A percentile compares a stretch with the other conserved stretches of the same genome.
These are phyloP conservation scores for Eucalyptus rudis DNA, from an alignment of 345 rosid genomes.

Conservation along the genomic window DNA sequence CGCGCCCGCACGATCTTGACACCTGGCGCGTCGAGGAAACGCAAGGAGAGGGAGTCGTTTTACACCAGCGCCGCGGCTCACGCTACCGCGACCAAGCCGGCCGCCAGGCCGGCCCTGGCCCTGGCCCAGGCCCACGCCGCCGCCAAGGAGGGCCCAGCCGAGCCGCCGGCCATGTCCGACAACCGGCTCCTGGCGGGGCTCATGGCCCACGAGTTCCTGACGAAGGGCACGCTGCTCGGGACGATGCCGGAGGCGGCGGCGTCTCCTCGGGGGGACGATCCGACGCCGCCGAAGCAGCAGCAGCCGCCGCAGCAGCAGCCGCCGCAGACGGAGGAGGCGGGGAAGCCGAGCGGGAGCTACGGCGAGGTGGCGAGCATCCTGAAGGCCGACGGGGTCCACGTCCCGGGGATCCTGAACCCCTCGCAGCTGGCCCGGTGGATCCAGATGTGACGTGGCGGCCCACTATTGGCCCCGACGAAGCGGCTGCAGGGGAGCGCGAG, in stretches of 20 bases:
- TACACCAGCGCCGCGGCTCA: not conserved
- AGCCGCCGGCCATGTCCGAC: conserved; percentile 14
- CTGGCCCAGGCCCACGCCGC: not conserved
- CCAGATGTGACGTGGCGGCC: conserved; percentile 20
- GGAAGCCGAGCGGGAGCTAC: conserved; percentile 14
- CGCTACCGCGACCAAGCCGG: not conserved
- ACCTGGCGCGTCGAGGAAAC: conserved; percentile 29
- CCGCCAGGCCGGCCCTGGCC: not conserved
- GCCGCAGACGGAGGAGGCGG: not conserved
- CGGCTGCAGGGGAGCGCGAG: not conserved
- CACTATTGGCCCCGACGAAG: not conserved
- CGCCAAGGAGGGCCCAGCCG: not conserved
- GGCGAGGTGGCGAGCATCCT: conserved; percentile 59
- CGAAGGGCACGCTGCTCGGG: conserved; percentile 66
- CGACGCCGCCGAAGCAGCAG: not conserved
- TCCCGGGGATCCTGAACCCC: conserved; percentile 65
- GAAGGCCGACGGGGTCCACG: conserved; percentile 45
- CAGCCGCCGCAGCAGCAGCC: not conserved
- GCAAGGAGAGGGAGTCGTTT: conserved; percentile 40
- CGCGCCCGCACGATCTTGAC: conserved; percentile 67
- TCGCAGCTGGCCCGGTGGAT: conserved; percentile 64
- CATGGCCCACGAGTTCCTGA: conserved; percentile 73
- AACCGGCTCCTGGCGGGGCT: conserved; percentile 73
- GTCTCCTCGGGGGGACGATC: not conserved
- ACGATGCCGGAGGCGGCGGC: conserved; percentile 22